phyloP scores from a whole-genome alignment of 192 early-diverging fungal species.

The Allomyces arbusculus region DNA sequence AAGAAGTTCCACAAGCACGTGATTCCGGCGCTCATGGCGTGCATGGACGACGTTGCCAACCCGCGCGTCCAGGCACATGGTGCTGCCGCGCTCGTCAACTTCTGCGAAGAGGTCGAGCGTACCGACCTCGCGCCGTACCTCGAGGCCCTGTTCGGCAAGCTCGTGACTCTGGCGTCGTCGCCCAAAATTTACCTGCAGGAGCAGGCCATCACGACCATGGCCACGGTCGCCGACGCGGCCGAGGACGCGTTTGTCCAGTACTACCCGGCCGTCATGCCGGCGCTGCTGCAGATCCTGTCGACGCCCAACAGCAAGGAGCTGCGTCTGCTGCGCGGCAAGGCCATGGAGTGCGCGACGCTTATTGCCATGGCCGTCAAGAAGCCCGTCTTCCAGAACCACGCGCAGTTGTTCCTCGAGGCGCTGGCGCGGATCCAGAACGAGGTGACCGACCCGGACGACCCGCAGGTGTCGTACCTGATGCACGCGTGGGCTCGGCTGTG shows the following conservation, averaged over 20 bases:
- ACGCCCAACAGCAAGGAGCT: slow-evolving; percentile 70
- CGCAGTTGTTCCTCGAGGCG: slow-evolving; percentile 56
- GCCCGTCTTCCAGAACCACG: slow-evolving; percentile 63
- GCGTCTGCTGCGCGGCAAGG: slow-evolving; percentile 81
- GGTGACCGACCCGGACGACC: slow-evolving; percentile 77
- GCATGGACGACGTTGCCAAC: slow-evolving; percentile 55
- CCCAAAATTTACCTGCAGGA: slow-evolving; percentile 88
- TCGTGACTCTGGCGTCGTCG: slow-evolving; percentile 64
- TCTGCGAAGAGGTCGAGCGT: slow-evolving; percentile 76
- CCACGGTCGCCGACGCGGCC: slow-evolving; percentile 90
- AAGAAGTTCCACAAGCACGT: slow-evolving; percentile 50
- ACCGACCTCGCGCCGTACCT: slow-evolving; percentile 69
- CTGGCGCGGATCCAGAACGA: slow-evolving; percentile 56
- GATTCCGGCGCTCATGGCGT: slow-evolving; percentile 56
- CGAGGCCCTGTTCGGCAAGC: slow-evolving; percentile 68
- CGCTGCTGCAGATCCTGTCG: slow-evolving; percentile 69
- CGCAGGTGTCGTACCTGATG: slow-evolving; percentile 77
- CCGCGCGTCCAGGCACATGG: slow-evolving; percentile 89
- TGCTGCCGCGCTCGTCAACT: slow-evolving; percentile 94
- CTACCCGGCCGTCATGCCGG: slow-evolving; percentile 86
- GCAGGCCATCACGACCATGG: slow-evolving; percentile 95
- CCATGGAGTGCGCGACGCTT: slow-evolving; percentile 91
- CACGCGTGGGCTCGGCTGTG: slow-evolving; percentile 93
- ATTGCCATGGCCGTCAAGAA: slow-evolving; percentile 86
- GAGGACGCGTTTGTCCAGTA: slow-evolving; percentile 77